Conservation (phyloP, 495 filamentous ascomycete genomes). For the Neohortaea acidophila region DNA sequence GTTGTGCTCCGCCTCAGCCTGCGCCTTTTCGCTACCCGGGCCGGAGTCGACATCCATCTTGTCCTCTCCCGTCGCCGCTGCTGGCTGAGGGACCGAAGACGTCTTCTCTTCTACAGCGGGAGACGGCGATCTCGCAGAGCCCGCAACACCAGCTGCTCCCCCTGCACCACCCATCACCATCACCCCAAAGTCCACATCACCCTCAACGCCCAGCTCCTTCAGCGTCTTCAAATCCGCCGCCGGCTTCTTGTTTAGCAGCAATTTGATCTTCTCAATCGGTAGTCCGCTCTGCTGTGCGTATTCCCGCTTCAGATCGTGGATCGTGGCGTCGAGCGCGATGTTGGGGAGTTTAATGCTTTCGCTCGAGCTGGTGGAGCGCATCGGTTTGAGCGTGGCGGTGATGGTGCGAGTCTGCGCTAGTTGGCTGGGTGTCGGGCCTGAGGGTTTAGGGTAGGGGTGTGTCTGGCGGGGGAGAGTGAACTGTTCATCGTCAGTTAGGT, state of each 20-base stretch:
- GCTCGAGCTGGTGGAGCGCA: constrained; percentile 44
- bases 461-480: constrained; percentile 36
- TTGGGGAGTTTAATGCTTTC: constrained; percentile 47
- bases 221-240: constrained; percentile 53
- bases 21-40: constrained; percentile 17
- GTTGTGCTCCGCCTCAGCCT: constrained; percentile 6
- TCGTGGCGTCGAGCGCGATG: constrained; percentile 46
- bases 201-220: constrained; percentile 36
- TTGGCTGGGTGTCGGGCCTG: constrained; percentile 31
- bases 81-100: constrained; percentile 7
- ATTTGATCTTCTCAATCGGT: constrained; percentile 54
- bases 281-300: constrained; percentile 37
- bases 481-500: constrained; percentile 20
- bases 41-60: constrained; percentile 16
- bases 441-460: constrained; percentile 32
- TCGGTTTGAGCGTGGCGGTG: constrained; percentile 38
- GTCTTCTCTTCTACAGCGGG: constrained; percentile 24
- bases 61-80: constrained; percentile 22
- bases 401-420: constrained; percentile 14
- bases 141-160: constrained; percentile 17
- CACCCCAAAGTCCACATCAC: constrained; percentile 51
- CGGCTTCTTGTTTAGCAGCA: constrained; percentile 73
- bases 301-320: constrained; percentile 55
- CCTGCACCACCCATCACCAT: constrained; percentile 67
- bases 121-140: constrained; percentile 22